Percentiles rank a stretch among this genome's conserved stretches.
Evolutionary conservation across 208 protist genomes (phyloP).

Genomic region (Leptomonas pyrrhocoris): DNA sequence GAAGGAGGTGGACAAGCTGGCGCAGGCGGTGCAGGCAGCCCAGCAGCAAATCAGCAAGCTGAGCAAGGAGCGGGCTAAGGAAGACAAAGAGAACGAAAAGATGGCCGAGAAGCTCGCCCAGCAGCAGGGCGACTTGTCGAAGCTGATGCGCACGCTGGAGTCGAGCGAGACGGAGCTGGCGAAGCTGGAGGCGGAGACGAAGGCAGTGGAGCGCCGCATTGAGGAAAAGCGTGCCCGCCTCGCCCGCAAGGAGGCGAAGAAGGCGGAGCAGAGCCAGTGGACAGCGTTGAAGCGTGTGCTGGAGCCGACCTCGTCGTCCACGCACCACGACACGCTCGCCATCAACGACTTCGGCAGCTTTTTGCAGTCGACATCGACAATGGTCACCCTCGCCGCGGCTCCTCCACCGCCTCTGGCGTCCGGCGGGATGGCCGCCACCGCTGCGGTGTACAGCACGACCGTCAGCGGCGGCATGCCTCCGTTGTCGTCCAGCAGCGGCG

Average conservation of each 20-base stretch:
- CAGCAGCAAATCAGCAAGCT: slow-evolving; percentile 70
- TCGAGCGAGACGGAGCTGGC: slow-evolving; percentile 26
- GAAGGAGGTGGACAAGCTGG: slow-evolving; percentile 61
- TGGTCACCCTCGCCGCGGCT: background rate
- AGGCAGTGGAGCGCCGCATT: slow-evolving; percentile 37
- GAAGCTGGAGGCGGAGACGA: slow-evolving; percentile 45
- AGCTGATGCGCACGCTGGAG: slow-evolving; percentile 28
- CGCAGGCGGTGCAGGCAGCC: slow-evolving; percentile 44
- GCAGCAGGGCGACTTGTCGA: slow-evolving; percentile 47
- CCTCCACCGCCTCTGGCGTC: background rate
- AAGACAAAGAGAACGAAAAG: slow-evolving; percentile 50
- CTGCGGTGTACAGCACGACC: slow-evolving; percentile 6
- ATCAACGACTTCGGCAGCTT: slow-evolving; percentile 81
- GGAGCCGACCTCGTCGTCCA: slow-evolving; percentile 37
- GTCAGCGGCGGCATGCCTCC: slow-evolving; percentile 8
- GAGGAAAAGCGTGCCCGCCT: slow-evolving; percentile 32
- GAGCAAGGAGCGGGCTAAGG: slow-evolving; percentile 63
- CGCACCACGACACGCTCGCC: slow-evolving; percentile 65
- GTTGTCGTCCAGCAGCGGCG: background rate
- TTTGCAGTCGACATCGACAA: slow-evolving; percentile 24
- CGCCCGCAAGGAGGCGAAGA: slow-evolving; percentile 40
- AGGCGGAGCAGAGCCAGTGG: slow-evolving; percentile 37
- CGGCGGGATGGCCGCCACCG: background rate
- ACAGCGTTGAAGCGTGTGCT: slow-evolving; percentile 53
- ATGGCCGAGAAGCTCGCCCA: slow-evolving; percentile 53